Conservation (phyloP, 352 stramenopile genomes). For the Phytopythium mirpurense region DNA sequence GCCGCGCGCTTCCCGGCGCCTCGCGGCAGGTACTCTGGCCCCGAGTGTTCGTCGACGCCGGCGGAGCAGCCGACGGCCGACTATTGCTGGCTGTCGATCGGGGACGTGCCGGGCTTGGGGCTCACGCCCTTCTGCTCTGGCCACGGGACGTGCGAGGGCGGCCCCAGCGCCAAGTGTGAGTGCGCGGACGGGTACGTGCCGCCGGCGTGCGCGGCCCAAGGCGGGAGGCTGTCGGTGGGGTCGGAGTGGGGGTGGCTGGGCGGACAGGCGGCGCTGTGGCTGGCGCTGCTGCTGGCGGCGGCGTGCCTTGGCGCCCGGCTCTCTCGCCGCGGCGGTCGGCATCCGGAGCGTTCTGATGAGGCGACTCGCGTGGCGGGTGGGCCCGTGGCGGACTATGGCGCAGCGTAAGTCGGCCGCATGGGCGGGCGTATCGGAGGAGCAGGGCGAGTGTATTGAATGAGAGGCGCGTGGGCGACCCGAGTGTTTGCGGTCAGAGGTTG, state of each 20-base stretch:
- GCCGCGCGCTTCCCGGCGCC: slow-evolving; percentile 19
- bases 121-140: slow-evolving; percentile 71
- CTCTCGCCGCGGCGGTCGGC: not conserved
- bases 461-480: not conserved
- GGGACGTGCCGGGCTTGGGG: slow-evolving; percentile 38
- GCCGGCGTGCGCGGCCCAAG: slow-evolving; percentile 42
- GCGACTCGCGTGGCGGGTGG: not conserved
- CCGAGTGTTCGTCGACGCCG: not conserved
- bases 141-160: slow-evolving; percentile 56
- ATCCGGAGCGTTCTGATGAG: not conserved
- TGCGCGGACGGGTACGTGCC: slow-evolving; percentile 32
- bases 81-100: slow-evolving; percentile 70
- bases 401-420: not conserved
- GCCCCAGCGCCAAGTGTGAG: slow-evolving; percentile 58
- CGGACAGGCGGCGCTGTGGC: not conserved
- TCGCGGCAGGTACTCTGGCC: slow-evolving; percentile 9
- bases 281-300: not conserved
- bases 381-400: not conserved
- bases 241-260: not conserved
- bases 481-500: too few relatives aligned
- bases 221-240: too few relatives aligned
- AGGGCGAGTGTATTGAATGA: not conserved
- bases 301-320: not conserved
- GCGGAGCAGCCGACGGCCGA: slow-evolving; percentile 53
- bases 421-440: not conserved